phyloP scores from a whole-genome alignment of 2,329 filamentous ascomycete genomes.

The Aspergillus sp. region DNA sequence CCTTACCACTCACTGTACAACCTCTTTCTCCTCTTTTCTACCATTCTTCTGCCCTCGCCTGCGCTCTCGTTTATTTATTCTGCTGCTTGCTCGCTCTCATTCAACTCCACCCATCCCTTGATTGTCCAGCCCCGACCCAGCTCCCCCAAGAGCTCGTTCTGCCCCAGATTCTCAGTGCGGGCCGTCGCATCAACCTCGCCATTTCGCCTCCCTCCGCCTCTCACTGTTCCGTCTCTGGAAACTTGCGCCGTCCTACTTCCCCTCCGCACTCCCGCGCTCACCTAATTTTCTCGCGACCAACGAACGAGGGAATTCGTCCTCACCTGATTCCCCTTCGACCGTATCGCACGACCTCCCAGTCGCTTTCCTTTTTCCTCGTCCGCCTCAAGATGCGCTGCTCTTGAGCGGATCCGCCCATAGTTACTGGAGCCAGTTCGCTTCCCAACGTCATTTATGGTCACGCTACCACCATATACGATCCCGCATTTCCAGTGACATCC shows the following conservation, averaged over 20 bases:
- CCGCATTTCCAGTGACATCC: conserved; percentile 15
- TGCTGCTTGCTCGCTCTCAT: conserved; percentile 14
- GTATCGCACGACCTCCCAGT: conserved; percentile 12
- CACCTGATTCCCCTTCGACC: conserved; percentile 7
- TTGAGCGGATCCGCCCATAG: conserved; percentile 27
- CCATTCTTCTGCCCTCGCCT: conserved; percentile 13
- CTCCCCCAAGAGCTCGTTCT: conserved; percentile 2
- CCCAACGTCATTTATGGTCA: conserved; percentile 34
- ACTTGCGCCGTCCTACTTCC: conserved; percentile 21
- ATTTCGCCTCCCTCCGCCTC: conserved; percentile 19
- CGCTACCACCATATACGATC: conserved; percentile 29
- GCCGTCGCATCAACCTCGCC: conserved; percentile 15
- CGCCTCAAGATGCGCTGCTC: conserved; percentile 27
- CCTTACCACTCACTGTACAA: conserved; percentile 16
- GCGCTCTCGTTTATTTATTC: conserved; percentile 10
- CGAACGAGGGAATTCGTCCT: neutral
- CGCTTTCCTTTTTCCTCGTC: conserved; percentile 13
- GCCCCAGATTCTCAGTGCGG: conserved; percentile 15
- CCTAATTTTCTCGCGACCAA: conserved; percentile 6
- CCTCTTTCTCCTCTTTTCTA: conserved; percentile 18
- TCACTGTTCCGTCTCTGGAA: conserved; percentile 12
- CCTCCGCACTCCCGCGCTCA: conserved; percentile 9
- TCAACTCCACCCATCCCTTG: conserved; percentile 9
- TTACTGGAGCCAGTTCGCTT: conserved; percentile 26
- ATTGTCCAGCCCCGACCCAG: conserved; percentile 1